phyloP scores from a whole-genome alignment of 1,139 yeast genomes.

The Nakaseomyces delphensis region DNA sequence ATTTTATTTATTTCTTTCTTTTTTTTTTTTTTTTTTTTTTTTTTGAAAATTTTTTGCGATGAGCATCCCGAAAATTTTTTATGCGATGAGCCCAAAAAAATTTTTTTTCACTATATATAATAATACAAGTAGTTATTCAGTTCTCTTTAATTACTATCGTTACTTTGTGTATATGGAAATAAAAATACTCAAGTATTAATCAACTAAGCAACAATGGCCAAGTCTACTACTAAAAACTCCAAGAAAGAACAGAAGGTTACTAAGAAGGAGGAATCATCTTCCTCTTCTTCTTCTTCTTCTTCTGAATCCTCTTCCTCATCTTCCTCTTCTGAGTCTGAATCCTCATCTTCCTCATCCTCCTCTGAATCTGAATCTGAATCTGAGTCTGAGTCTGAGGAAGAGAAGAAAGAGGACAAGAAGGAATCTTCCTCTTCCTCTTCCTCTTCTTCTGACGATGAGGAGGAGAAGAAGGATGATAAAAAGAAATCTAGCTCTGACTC shows the following conservation, averaged over 20 bases:
- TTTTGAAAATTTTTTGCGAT: slow-evolving; percentile 6
- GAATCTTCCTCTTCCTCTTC: slow-evolving; percentile 13
- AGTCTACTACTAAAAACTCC: slow-evolving; percentile 16
- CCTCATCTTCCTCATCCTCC: slow-evolving; percentile 6
- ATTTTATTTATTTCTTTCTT: slow-evolving; percentile 8
- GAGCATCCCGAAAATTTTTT: slow-evolving; percentile 1
- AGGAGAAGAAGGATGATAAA: too few species aligned
- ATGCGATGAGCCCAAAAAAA: neutral
- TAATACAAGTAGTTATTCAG: neutral
- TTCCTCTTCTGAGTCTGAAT: slow-evolving; percentile 29
- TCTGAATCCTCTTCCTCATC: slow-evolving; percentile 16
- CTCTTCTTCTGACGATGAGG: too few species aligned
- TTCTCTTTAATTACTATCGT: neutral
- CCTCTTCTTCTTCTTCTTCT: slow-evolving; percentile 13
- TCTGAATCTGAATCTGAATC: slow-evolving; percentile 10
- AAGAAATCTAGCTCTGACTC: too few species aligned
- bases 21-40: slow-evolving; percentile 9
- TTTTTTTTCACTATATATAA: neutral
- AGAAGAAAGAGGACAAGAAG: slow-evolving; percentile 27
- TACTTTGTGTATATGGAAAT: neutral
- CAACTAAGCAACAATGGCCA: slow-evolving; percentile 17
- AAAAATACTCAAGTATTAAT: neutral
- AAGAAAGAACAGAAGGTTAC: slow-evolving; percentile 9
- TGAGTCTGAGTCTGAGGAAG: slow-evolving; percentile 13
- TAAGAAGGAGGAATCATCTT: slow-evolving; percentile 12